Base-by-base conservation (phyloP, 2,329 filamentous ascomycete genomes). In the Aspergillus sp. region DNA sequence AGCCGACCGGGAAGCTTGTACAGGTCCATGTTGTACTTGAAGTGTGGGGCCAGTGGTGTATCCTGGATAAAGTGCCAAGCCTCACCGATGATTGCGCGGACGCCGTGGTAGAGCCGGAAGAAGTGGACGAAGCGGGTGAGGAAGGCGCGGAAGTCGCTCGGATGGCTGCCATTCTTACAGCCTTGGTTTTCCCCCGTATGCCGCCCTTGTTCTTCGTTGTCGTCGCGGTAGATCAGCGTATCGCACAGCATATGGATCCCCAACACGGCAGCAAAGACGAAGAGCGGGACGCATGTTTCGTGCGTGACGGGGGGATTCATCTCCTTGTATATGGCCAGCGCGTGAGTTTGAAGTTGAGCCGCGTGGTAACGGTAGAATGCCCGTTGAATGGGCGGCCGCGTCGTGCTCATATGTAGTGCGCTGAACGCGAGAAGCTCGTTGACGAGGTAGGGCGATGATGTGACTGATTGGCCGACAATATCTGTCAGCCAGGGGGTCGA, bases 341-440 rank as follows among this genome's bases (percentile, higher is more conserved):
- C 69, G 46, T 71, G 61, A 1, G 59, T 72, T 49, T 71, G 69
- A 7, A 84, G 73, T 46, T 81, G 80, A 1, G 70, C 72, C 43
- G 76, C 67, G 61, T 77, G 64, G 61, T 71, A 63, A 59, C 65
- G 59, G 52, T 72, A 72, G 62, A 71, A 52, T 30, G 62, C 52
- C 55, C 63, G 65, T 75, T 81, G 65, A 77, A 81, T 28, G 6
- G 25, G 59, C 73, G 72, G 49, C 71, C 69, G 22, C 2, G 75
- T 64, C 2, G 69, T 74, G 59, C 76, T 77, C 15, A 79, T 64
- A 59, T 84, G 80, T 3, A 81, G 71, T 4, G 82, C 81, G 13
- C 80, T 75, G 51, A 82, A 64, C 45, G 81, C 82, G 11, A 84
- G 75, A 5, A 83, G 51, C 64, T 82, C 75, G 59, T 84, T 80